Evolutionary conservation across 345 rosid genomes (phyloP), one percentile per base, ranked within the genome.

Genomic region (Linum trigynum): DNA sequence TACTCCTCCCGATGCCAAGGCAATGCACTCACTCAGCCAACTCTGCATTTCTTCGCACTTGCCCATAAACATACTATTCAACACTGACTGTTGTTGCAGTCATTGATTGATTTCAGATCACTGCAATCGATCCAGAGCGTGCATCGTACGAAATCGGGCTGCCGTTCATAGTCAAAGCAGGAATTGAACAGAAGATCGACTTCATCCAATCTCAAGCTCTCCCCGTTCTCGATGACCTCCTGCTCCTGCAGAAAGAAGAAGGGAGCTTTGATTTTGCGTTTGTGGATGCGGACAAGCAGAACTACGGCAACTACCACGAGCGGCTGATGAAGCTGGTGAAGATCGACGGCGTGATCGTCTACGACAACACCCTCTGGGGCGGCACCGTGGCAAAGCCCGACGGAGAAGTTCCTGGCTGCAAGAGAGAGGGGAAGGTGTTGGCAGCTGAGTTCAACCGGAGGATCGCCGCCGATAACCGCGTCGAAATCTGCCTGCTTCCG

Each of bases 181-280:
- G 64, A 2, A 50, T 61, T n/a, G 64, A 61, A 17, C 64, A 61
- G 50, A 61, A 61, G 50, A 39, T 61, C 16, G 48, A 61, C n/a
- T 61, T 61, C 48, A 17, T 61, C 5, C 50, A 61, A 39, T 61
- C 64, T 15, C 16, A 38, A 15, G 64, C 64, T 39, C 2, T 39
- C 5, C 64, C 64, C 5, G 23, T 61, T 39, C 64, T 61, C 14
- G 64, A 61, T 15, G 7, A 61, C 14, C 64, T 61, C 2, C 64
- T 61, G 11, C 50, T 61, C 3, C 50, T 15, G 32, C 10, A 39
- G 7, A 50, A 17, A 10, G 39, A 39, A 8, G 64, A 61, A 38
- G 64, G 64, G 4, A 38, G 64, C 50, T 61, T 38, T 4, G 64
- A 61, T 32, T 38, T 61, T 5, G 64, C 64, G 9, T 61, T 5